Percentiles rank a stretch among this genome's conserved stretches.
These are phyloP conservation scores for Verticillium nubilum DNA, from an alignment of 2,329 filamentous ascomycete species.

Conservation along the genomic window DNA sequence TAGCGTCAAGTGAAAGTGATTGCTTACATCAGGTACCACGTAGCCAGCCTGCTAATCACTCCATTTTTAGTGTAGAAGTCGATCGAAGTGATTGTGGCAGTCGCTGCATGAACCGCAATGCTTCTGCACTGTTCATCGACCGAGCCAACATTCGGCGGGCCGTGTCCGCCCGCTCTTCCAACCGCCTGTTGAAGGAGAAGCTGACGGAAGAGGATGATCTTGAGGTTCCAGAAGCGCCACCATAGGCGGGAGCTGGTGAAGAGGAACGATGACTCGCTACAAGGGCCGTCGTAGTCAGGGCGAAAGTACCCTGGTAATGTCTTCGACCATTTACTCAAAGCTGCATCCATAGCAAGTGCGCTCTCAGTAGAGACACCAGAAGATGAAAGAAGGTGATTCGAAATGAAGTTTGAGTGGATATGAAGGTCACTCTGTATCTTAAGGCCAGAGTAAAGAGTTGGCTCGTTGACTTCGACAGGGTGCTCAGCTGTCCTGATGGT, in stretches of 20 bases:
- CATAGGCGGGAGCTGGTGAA: slow-evolving; percentile 21
- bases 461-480: slow-evolving; percentile 15
- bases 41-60: slow-evolving; percentile 17
- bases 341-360: slow-evolving; percentile 16
- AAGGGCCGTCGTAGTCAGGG: slow-evolving; percentile 9
- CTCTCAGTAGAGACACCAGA: slow-evolving; percentile 18
- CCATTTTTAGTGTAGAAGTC: slow-evolving; percentile 15
- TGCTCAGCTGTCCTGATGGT: slow-evolving; percentile 16
- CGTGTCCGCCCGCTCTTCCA: slow-evolving; percentile 9
- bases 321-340: slow-evolving; percentile 19
- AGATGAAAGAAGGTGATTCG: slow-evolving; percentile 20
- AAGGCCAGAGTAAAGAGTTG: slow-evolving; percentile 22
- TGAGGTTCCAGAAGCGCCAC: slow-evolving; percentile 27
- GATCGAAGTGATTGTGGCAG: slow-evolving; percentile 19
- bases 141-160: slow-evolving; percentile 5
- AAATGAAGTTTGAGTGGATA: slow-evolving; percentile 23
- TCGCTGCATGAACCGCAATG: slow-evolving; percentile 19
- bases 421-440: slow-evolving; percentile 23
- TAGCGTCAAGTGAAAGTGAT: not conserved
- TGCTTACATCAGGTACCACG: slow-evolving; percentile 25
- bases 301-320: slow-evolving; percentile 20
- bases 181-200: slow-evolving; percentile 20
- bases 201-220: slow-evolving; percentile 23
- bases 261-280: slow-evolving; percentile 14
- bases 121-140: slow-evolving; percentile 16